Evolutionary conservation across 768 basidiomycete genomes (phyloP).

Genomic region (Calocera viscosa): DNA sequence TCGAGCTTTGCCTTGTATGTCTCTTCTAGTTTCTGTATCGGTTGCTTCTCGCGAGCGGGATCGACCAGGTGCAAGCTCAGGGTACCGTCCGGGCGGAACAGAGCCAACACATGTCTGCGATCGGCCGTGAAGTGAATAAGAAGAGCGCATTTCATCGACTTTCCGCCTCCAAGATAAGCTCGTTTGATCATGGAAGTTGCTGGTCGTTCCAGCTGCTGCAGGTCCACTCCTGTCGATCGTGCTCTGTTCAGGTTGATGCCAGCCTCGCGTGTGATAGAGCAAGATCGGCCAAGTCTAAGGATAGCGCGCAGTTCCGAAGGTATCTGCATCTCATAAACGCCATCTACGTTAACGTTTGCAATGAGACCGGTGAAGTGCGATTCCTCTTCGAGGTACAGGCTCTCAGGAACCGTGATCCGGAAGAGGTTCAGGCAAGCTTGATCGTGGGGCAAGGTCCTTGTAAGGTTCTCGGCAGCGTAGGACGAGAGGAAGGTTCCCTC

Average conservation of each 20-base stretch:
- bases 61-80: constrained; percentile 84
- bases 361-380: constrained; percentile 86
- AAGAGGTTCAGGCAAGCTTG: constrained; percentile 67
- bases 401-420: constrained; percentile 70
- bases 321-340: constrained; percentile 88
- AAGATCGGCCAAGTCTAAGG: constrained; percentile 73
- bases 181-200: constrained; percentile 44
- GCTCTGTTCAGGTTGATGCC: constrained; percentile 67
- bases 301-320: constrained; percentile 49
- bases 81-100: constrained; percentile 61
- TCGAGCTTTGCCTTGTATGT: constrained; percentile 52
- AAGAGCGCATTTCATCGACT: constrained; percentile 63
- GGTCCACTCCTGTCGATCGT: constrained; percentile 67
- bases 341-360: constrained; percentile 89
- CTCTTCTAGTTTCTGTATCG: constrained; percentile 62
- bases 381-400: constrained; percentile 67
- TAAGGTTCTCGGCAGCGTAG: constrained; percentile 62
- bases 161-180: constrained; percentile 62
- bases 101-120: constrained; percentile 71
- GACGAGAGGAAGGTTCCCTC: constrained; percentile 55
- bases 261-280: constrained; percentile 48
- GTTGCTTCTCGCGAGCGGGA: constrained; percentile 72
- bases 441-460: constrained; percentile 66
- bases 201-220: constrained; percentile 63
- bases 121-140: constrained; percentile 68